phyloP scores from a whole-genome alignment of 495 filamentous ascomycete species.

The Physcia stellaris region DNA sequence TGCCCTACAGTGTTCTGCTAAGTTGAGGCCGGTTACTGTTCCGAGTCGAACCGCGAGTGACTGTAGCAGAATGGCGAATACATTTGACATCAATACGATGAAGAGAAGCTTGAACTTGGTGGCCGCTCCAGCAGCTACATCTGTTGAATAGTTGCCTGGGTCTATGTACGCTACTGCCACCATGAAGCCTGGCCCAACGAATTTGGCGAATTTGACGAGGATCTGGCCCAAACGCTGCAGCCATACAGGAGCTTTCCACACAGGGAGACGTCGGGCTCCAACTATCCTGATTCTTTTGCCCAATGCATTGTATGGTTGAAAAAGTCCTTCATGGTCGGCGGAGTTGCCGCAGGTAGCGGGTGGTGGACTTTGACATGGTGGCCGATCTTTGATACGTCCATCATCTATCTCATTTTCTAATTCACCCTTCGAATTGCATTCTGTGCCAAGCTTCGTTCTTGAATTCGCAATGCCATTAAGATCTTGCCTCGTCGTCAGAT shows the following conservation, averaged over 20 bases:
- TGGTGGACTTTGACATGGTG: not conserved
- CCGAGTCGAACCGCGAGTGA: conserved; percentile 73
- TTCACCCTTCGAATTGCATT: not conserved
- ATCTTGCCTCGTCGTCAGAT: conserved; percentile 48
- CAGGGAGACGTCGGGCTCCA: not conserved
- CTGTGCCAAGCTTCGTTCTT: conserved; percentile 3
- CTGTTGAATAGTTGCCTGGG: conserved; percentile 76
- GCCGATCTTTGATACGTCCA: not conserved
- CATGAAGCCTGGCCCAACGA: conserved; percentile 79
- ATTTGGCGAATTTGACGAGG: conserved; percentile 53
- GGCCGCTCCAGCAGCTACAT: conserved; percentile 58
- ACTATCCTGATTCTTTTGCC: not conserved
- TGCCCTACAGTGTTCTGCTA: conserved; percentile 64
- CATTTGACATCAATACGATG: conserved; percentile 67
- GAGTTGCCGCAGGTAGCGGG: not conserved
- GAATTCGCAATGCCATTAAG: conserved; percentile 40
- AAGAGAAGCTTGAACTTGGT: conserved; percentile 60
- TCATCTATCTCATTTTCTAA: not conserved
- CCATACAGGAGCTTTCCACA: conserved; percentile 1
- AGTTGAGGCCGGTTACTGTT: conserved; percentile 70
- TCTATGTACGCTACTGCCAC: conserved; percentile 72
- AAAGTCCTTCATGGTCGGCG: not conserved
- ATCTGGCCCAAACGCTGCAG: conserved; percentile 20
- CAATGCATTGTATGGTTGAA: not conserved
- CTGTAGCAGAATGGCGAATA: conserved; percentile 76